Evolutionary conservation across 176 grass and related monocot species (phyloP).

Genomic region (Elaeis guineensis): DNA sequence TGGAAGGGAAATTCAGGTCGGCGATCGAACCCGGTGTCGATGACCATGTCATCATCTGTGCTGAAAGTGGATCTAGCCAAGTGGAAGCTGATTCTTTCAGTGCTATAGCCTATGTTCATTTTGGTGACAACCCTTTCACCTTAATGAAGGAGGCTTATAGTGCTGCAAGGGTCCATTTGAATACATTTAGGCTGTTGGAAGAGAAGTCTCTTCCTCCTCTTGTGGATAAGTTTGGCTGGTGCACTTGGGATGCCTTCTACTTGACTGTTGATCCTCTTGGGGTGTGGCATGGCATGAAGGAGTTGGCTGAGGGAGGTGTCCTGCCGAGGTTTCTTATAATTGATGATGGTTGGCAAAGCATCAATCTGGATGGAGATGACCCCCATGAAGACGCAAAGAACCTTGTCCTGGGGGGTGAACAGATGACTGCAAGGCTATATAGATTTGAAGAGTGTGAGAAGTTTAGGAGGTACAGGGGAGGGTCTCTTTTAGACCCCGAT

Average conservation of each 20-base stretch:
- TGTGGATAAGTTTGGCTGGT: slow-evolving; percentile 22
- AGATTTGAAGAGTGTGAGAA: slow-evolving; percentile 14
- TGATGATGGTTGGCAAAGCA: slow-evolving; percentile 23
- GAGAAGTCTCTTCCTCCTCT: slow-evolving; percentile 14
- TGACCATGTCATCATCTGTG: slow-evolving; percentile 6
- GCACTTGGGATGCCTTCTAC: slow-evolving; percentile 26
- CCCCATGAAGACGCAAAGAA: background rate
- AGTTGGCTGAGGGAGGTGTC: slow-evolving; percentile 11
- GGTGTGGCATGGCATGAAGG: slow-evolving; percentile 19
- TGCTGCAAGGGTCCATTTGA: slow-evolving; percentile 1
- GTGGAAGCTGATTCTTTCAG: background rate
- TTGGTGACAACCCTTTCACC: slow-evolving; percentile 10
- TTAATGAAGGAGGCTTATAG: slow-evolving; percentile 11
- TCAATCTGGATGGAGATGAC: slow-evolving; percentile 1
- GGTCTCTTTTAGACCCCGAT: background rate
- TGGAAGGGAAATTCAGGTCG: background rate
- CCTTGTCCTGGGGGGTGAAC: slow-evolving; percentile 16
- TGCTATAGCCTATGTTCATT: slow-evolving; percentile 14
- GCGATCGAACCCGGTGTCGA: background rate
- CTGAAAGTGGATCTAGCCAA: slow-evolving; percentile 4
- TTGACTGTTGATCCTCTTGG: slow-evolving; percentile 16
- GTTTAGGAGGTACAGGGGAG: slow-evolving; percentile 9
- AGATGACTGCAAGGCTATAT: slow-evolving; percentile 14
- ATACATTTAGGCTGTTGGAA: slow-evolving; percentile 17
- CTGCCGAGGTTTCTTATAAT: slow-evolving; percentile 11